These are phyloP conservation scores for Fusarium caatingaense DNA, from an alignment of 2,329 filamentous ascomycete species.

Conservation along the genomic window DNA sequence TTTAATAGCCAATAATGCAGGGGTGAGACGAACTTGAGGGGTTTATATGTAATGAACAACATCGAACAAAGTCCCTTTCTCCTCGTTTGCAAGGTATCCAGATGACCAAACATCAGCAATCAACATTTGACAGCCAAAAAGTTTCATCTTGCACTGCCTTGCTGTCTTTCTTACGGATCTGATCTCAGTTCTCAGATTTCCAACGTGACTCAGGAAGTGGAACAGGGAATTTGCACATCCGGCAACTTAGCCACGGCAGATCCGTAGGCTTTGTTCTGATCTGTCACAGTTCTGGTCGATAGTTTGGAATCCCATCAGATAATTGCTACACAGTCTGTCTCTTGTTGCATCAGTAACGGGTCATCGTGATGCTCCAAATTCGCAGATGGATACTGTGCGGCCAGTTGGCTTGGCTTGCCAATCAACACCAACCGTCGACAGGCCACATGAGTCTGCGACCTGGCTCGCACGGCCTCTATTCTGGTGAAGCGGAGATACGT, in stretches of 20 bases:
- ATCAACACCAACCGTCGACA: conserved; percentile 13
- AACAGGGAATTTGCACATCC: conserved; percentile 21
- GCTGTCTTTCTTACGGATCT: conserved; percentile 5
- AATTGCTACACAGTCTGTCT: conserved; percentile 1
- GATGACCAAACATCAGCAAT: conserved; percentile 16
- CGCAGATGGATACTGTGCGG: conserved; percentile 7
- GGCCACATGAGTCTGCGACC: conserved; percentile 36
- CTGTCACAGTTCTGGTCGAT: background rate
- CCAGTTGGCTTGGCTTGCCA: conserved; percentile 5
- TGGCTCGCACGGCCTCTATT: conserved; percentile 33
- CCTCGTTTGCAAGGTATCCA: background rate
- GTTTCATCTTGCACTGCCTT: conserved; percentile 30
- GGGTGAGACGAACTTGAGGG: conserved; percentile 45
- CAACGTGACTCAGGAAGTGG: conserved; percentile 20
- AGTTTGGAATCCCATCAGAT: conserved; percentile 6
- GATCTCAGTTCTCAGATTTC: conserved; percentile 29
- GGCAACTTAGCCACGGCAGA: conserved; percentile 1
- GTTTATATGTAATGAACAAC: conserved; percentile 11
- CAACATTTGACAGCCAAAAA: background rate
- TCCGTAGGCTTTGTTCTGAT: background rate
- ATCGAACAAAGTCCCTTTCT: background rate
- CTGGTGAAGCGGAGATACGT: conserved; percentile 27
- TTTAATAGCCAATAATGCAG: conserved; percentile 20
- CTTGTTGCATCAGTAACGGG: conserved; percentile 5
- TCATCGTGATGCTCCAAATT: conserved; percentile 14